Base-by-base conservation (phyloP, 2,329 filamentous ascomycete species). In the Neonectria hederae region DNA sequence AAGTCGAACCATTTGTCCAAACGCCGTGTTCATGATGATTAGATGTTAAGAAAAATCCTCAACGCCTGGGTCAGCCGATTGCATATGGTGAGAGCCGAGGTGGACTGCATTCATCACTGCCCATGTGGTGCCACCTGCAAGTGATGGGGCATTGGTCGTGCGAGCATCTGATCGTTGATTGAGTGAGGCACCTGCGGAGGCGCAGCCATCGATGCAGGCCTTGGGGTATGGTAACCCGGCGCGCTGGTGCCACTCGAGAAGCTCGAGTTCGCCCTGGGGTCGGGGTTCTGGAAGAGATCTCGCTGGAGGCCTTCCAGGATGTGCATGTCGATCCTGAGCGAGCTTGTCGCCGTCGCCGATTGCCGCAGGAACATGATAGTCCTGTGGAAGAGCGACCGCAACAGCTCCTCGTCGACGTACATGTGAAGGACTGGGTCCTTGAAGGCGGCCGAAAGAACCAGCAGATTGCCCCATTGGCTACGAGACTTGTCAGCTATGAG, bases 381-480 rank as follows among this genome's bases (percentile, higher is more conserved):
- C 65, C 88, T 89, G 43, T 82, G 76, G 62, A 97, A 88, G 0
- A 97, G 84, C 1, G 78, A 75, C 48, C 85, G 81, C 8, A 97
- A 80, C 3, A 82, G 79, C 0, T 84, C 77, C 52, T 81, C 79
- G 4, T 87, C 77, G 21, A 97, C 84, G 30, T 88, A 86, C 5
- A 81, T 76, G 5, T 80, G 80, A 1, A 97, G 84, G 26, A 84
- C 80, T 5, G 83, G 85, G 51, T 95, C 92, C 66, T 85, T 87
- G 78, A 89, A 94, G 4, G 91, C 92, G 1, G 95, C 94, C 26
- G 92, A 89, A 3, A 99, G 87, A n/a, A 97, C 93, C 53, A 98
- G 84, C 74, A 97, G 88, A 76, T 98, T 98, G 63, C 96, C 95
- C 83, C 97, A 99, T 93, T 99, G 96, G 6, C 94, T 97, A 67